Evolutionary conservation across 2,329 filamentous ascomycete genomes (phyloP), one percentile per base, ranked within the genome.

Genomic region (Pestalotiopsis sp.): DNA sequence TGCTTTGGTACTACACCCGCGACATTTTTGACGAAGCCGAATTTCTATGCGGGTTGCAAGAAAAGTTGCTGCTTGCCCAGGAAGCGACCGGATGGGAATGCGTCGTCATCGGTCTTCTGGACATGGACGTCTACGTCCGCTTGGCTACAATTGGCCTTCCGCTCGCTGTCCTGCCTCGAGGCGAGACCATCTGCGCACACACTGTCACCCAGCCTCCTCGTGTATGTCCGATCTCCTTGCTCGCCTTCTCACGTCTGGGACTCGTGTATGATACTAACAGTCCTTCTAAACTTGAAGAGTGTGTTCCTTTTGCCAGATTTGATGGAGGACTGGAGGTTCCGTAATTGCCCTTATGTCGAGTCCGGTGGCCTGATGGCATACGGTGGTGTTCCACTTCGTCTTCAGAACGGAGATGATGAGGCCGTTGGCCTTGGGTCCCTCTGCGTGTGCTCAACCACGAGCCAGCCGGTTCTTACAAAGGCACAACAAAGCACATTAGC

Each of bases 81-180:
- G 79, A 84, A 25, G 80, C 80, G 0, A 78, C 80, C 4, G 82
- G 77, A 7, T 85, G 83, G 83, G 83, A 85, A 9, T 82, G 79
- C 66, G 82, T 78, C n/a, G 80, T 84, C 20, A 76, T 83, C 5
- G 83, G 83, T 2, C 72, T 85, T 3, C 75, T 85, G 4, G 80
- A 82, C 31, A 76, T 82, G 69, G 79, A 83, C 60, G 77, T 80
- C 39, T 85, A 81, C 70, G 81, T 79, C 3, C 80, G 83, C 14
- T 68, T 85, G 27, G 82, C 79, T 2, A 81, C 83, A 0, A 77
- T 80, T 1, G 82, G 82, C 1, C 73, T 85, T 3, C 77, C 81
- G 0, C 71, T 84, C 0, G 80, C 78, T 17, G 76, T 82, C 9
- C 70, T 85, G 3, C 83, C 83, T 0, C 80, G 83, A 4, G 79